phyloP scores from a whole-genome alignment of 1,284 basidiomycete genomes.

The Malassezia dermatis region DNA sequence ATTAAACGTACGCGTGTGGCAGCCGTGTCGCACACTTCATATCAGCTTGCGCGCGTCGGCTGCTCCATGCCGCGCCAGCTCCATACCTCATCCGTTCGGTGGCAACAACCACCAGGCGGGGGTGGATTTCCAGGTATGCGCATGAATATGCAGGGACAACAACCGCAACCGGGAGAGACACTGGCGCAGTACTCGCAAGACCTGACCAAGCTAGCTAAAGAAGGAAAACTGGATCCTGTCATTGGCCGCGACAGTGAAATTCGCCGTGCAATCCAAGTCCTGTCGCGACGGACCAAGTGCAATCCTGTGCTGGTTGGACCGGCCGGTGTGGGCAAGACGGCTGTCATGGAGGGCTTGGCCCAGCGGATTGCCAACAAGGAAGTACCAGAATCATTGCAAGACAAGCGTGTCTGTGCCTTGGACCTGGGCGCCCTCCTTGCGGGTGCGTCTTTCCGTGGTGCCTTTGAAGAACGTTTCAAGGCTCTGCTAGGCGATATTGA shows the following conservation, averaged over 20 bases:
- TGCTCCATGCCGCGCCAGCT: background rate
- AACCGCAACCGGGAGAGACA: slow-evolving; percentile 20
- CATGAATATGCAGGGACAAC: slow-evolving; percentile 18
- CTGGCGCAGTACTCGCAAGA: slow-evolving; percentile 26
- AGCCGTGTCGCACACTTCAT: background rate
- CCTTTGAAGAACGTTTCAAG: slow-evolving; percentile 96
- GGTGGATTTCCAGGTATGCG: slow-evolving; percentile 22
- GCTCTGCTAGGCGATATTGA: slow-evolving; percentile 80
- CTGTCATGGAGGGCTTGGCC: slow-evolving; percentile 81
- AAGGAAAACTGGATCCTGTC: slow-evolving; percentile 47
- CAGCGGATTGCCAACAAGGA: slow-evolving; percentile 77
- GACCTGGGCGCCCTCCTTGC: slow-evolving; percentile 94
- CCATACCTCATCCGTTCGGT: slow-evolving; percentile 10
- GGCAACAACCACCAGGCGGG: slow-evolving; percentile 8
- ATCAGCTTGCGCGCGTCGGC: background rate
- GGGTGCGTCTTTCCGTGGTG: slow-evolving; percentile 88
- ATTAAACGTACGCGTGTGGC: slow-evolving; percentile 4
- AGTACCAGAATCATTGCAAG: slow-evolving; percentile 58
- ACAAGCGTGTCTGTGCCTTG: slow-evolving; percentile 58
- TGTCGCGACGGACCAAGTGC: slow-evolving; percentile 50
- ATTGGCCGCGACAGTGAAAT: slow-evolving; percentile 62
- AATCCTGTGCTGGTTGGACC: slow-evolving; percentile 62
- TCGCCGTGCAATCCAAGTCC: slow-evolving; percentile 69
- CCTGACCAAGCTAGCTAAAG: slow-evolving; percentile 24
- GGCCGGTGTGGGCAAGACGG: slow-evolving; percentile 52